phyloP scores from a whole-genome alignment of 1,284 basidiomycete species.

The Golubevia sp. region DNA sequence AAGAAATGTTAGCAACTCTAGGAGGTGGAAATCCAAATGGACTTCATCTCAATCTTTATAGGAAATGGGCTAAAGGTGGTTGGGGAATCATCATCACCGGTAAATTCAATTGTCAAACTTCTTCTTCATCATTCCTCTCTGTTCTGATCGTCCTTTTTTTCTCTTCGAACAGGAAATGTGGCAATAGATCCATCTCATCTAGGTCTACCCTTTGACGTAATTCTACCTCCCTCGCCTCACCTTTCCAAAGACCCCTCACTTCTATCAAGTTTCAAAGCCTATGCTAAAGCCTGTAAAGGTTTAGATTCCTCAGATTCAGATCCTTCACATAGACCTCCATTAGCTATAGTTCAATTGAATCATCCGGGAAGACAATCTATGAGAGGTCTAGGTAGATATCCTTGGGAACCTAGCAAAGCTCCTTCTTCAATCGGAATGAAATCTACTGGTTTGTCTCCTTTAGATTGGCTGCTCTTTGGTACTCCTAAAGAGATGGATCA shows the following conservation, averaged over 20 bases:
- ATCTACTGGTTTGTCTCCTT: conserved; percentile 6
- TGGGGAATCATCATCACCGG: conserved; percentile 59
- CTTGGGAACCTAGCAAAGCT: conserved; percentile 38
- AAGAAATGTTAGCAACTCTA: conserved; percentile 42
- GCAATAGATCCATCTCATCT: conserved; percentile 46
- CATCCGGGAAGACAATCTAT: conserved; percentile 56
- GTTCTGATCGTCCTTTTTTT: not conserved
- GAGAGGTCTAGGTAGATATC: conserved; percentile 42
- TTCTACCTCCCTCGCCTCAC: conserved; percentile 18
- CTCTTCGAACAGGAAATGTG: conserved; percentile 32
- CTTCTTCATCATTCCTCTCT: too few species aligned
- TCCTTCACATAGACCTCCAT: conserved; percentile 16
- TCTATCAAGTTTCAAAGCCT: conserved; percentile 2
- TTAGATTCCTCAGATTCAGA: not conserved
- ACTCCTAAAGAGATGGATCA: conserved; percentile 34
- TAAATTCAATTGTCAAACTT: not conserved
- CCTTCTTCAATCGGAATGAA: conserved; percentile 48
- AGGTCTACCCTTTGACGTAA: conserved; percentile 50
- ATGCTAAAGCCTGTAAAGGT: conserved; percentile 6
- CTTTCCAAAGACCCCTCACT: conserved; percentile 17
- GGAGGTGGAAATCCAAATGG: conserved; percentile 30
- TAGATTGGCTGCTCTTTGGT: conserved; percentile 41
- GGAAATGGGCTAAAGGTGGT: conserved; percentile 47
- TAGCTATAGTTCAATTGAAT: conserved; percentile 52
- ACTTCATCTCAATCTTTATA: conserved; percentile 40